Base-by-base conservation (phyloP, 1,284 basidiomycete genomes). In the Ustilago hordei region DNA sequence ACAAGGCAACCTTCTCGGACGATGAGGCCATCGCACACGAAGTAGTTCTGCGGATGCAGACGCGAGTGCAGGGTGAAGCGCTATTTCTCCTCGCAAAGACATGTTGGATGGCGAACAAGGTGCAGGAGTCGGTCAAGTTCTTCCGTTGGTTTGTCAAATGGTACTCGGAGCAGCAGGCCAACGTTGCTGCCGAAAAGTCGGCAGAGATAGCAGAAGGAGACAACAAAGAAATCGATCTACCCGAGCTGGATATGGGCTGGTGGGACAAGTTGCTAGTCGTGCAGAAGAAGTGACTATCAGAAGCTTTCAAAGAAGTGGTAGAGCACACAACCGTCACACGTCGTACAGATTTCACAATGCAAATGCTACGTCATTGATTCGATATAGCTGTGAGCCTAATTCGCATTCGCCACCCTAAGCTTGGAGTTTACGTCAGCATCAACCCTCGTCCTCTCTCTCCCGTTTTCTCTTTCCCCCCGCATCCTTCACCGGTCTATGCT, bases 401-500 rank as follows among this genome's bases (percentile, higher is more conserved):
- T 41, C 13, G 39, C 11, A 15, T 17, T 12, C 11, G 17, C 39
- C 15, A 17, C 17, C 2, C 39, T 41, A 17, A n/a, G 17, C 39
- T 28, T 28, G 23, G 23, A 8, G 39, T 13, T 38, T 52, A 8
- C 8, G 31, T n/a, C 13, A 12, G 8, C 8, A 4, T 34, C n/a
- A 75, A 0, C 70, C 75, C 50, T 78, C 70, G 32, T 78, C 75
- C 34, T 76, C 74, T 19, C 69, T 58, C 8, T 73, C 75, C 8
- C 75, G 38, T 32, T 78, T 78, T 17, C 75, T 43, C 53, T 78
- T 78, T 1, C 54, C 64, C 5, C n/a, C 43, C 9, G 3, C 57
- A 47, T 75, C 68, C 39, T 58, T 64, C 32, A 71, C 36, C n/a
- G 69, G 74, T 19, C 64, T 65, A 28, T 72, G 63, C 60, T 79